Base-by-base conservation (phyloP, 768 basidiomycete genomes). In the Rhizopogon roseolus region DNA sequence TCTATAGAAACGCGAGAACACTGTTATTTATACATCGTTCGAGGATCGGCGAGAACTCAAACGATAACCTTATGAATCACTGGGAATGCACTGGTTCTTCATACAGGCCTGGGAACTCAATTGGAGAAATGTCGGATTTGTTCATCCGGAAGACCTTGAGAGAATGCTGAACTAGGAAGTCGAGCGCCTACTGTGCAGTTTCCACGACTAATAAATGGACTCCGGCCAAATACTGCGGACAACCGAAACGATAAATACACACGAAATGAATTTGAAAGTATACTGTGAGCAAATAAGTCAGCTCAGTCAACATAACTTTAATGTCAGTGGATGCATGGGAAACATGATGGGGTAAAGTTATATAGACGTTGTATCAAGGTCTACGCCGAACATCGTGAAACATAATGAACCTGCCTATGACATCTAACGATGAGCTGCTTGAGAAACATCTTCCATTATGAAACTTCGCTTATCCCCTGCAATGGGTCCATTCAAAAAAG, bases 381-480 rank as follows among this genome's bases (percentile, higher is more conserved):
- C 22, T 36, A 36, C 13, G 11, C 10, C 10, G 10, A 36, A 36
- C 29, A 37, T 9, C 22, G 9, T 32, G 29, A 34, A 34, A 34
- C 8, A 22, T 34, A 19, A 29, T 9, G 16, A 36, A 36, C 46
- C 34, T 48, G 46, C 32, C 34, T 36, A 36, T 36, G 34, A 22
- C 7, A 27, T 46, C 52, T 69, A 69, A 34, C 64, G 64, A 57
- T 61, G 55, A 9, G 61, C 60, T 7, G 64, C 64, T 49, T 69
- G 67, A 14, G 62, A 63, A 41, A 68, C n/a, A 22, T 67, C 61
- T 50, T 70, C 68, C 10, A 71, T 49, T 11, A 69, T 68, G 39
- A 64, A 71, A 48, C 46, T 48, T 55, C 57, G 68, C 40, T 41
- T 58, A 54, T 66, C 60, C 29, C 52, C 61, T 32, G 56, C 58